These are phyloP conservation scores for Myriosclerotinia scirpicola DNA, from an alignment of 2,329 filamentous ascomycete genomes.

Conservation along the genomic window DNA sequence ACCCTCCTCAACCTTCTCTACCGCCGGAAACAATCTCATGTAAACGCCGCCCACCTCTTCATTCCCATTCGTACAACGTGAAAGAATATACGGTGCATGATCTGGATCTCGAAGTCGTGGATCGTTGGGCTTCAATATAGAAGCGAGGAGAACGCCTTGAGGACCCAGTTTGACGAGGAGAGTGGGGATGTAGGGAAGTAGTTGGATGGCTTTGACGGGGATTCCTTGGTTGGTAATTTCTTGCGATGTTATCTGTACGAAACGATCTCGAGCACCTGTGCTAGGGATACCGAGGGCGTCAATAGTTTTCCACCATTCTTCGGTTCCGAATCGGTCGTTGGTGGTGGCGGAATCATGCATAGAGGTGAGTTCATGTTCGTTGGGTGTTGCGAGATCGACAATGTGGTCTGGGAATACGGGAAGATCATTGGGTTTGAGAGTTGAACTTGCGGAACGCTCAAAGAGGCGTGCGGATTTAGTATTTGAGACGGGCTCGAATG, in stretches of 20 bases:
- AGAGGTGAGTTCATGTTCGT: slow-evolving; percentile 74
- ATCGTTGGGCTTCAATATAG: slow-evolving; percentile 67
- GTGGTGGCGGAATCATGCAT: slow-evolving; percentile 73
- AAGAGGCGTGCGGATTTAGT: slow-evolving; percentile 75
- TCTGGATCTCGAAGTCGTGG: slow-evolving; percentile 61
- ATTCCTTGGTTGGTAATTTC: slow-evolving; percentile 76
- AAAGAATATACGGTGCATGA: slow-evolving; percentile 69
- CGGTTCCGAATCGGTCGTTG: slow-evolving; percentile 65
- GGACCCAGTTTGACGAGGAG: slow-evolving; percentile 81
- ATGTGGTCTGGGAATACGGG: slow-evolving; percentile 58
- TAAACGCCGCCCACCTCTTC: slow-evolving; percentile 72
- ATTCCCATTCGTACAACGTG: slow-evolving; percentile 56
- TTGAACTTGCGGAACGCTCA: slow-evolving; percentile 30
- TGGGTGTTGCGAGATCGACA: slow-evolving; percentile 79
- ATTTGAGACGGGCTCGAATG: slow-evolving; percentile 86
- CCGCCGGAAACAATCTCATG: slow-evolving; percentile 66
- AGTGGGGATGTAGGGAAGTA: slow-evolving; percentile 84
- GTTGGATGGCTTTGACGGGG: slow-evolving; percentile 77
- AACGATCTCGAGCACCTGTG: slow-evolving; percentile 66
- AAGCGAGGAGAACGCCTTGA: slow-evolving; percentile 62
- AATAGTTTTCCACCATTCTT: slow-evolving; percentile 76
- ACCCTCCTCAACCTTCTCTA: slow-evolving; percentile 62
- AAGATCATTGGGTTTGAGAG: slow-evolving; percentile 60
- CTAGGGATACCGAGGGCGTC: slow-evolving; percentile 74
- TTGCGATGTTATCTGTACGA: slow-evolving; percentile 65